Evolutionary conservation across 441 rosid species (phyloP).

Genomic region (Bruguiera hainesii): DNA sequence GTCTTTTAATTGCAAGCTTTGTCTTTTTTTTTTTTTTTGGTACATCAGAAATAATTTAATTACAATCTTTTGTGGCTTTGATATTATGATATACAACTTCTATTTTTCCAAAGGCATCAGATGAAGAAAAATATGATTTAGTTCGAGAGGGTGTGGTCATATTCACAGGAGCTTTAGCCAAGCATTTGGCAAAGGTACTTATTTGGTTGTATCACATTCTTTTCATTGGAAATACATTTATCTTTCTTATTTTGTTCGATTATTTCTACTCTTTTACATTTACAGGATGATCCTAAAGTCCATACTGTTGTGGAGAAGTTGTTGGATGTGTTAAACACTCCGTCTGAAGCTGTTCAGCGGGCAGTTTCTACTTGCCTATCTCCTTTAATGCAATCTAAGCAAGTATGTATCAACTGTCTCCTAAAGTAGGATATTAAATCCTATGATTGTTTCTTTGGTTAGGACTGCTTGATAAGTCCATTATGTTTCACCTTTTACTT

Average conservation of each 20-base stretch:
- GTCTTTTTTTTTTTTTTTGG: no score
- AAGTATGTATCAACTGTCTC: conserved; percentile 45
- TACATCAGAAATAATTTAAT: not conserved
- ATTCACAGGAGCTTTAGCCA: conserved; percentile 96
- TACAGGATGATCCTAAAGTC: conserved; percentile 98
- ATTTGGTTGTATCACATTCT: conserved; percentile 14
- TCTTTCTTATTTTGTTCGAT: conserved; percentile 18
- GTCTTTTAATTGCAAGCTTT: conserved; percentile 4
- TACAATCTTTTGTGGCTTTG: conserved; percentile 1
- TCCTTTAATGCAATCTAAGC: conserved; percentile 82
- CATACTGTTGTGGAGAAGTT: conserved; percentile 91
- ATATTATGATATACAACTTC: conserved; percentile 9
- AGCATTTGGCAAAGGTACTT: conserved; percentile 81
- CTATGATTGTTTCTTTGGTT: not conserved
- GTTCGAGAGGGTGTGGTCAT: conserved; percentile 99
- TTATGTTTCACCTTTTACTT: not conserved
- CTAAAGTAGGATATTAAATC: conserved; percentile 6
- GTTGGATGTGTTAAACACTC: conserved; percentile 96
- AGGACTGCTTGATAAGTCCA: not conserved
- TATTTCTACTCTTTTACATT: conserved; percentile 16
- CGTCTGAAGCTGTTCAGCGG: conserved; percentile 99
- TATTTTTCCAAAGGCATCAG: conserved; percentile 60
- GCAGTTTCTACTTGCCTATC: conserved; percentile 93
- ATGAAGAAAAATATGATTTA: conserved; percentile 93
- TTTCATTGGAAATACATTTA: conserved; percentile 3